phyloP scores from a whole-genome alignment of 179 eudicot genomes.

The Nepenthes alata region DNA sequence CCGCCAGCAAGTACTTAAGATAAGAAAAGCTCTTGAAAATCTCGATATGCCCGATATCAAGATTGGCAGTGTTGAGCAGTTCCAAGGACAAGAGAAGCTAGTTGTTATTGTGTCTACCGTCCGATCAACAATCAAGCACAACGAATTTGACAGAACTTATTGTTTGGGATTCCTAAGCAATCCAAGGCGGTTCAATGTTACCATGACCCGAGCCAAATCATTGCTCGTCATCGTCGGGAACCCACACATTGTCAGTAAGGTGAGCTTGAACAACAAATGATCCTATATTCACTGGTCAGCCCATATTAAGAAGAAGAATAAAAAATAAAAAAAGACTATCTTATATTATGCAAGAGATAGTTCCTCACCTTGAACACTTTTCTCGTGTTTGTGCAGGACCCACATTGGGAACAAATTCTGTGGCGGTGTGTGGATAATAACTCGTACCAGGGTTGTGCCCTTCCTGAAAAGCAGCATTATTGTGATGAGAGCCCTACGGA shows the following conservation, averaged over 20 bases:
- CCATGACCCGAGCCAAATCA: conserved; percentile 81
- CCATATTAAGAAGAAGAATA: too few relatives aligned
- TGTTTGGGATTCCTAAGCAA: conserved; percentile 90
- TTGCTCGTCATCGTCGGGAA: conserved; percentile 79
- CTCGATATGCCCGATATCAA: conserved; percentile 29
- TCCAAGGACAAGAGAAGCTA: conserved; percentile 86
- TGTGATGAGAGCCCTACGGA: conserved; percentile 12
- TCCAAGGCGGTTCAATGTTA: conserved; percentile 84
- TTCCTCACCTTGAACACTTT: background rate
- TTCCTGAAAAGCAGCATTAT: conserved; percentile 29
- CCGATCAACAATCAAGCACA: conserved; percentile 71
- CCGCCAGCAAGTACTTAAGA: conserved; percentile 74
- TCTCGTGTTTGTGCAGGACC: conserved; percentile 33
- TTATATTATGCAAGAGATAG: background rate
- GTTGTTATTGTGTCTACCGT: conserved; percentile 83
- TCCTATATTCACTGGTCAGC: background rate
- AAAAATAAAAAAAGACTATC: too few relatives aligned
- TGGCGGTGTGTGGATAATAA: conserved; percentile 44
- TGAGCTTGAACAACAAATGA: conserved; percentile 10
- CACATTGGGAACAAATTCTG: conserved; percentile 39
- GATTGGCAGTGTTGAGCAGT: conserved; percentile 94
- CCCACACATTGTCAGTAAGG: conserved; percentile 88
- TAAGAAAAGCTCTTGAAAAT: conserved; percentile 48
- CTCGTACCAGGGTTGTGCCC: conserved; percentile 54
- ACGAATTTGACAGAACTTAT: conserved; percentile 55